A percentile compares a stretch with the other conserved stretches of the same genome.
Conservation (phyloP, 139 green algal species). For the Ettlia oleoabundans region DNA sequence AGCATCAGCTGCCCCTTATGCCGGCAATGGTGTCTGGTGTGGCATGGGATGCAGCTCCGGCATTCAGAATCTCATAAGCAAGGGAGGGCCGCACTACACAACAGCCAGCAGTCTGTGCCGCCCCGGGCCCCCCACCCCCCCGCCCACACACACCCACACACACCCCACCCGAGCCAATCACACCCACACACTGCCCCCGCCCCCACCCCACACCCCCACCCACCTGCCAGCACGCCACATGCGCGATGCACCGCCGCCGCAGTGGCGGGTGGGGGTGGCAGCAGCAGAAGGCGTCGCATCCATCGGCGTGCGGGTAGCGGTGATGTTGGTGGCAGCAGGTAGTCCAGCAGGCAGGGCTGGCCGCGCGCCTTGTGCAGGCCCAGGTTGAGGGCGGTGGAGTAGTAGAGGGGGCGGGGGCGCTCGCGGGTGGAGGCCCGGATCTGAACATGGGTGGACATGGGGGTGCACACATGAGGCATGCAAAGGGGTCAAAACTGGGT, state of each 20-base stretch:
- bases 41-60: too few species aligned
- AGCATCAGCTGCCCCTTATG: too few species aligned
- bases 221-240: slow-evolving; percentile 44
- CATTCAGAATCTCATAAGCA: too few species aligned
- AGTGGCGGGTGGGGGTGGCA: slow-evolving; percentile 56
- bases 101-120: too few species aligned
- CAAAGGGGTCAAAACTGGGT: not conserved
- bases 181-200: too few species aligned
- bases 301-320: slow-evolving; percentile 39
- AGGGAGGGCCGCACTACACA: too few species aligned
- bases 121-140: too few species aligned
- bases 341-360: slow-evolving; percentile 70
- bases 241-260: slow-evolving; percentile 35
- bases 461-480: not conserved
- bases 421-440: slow-evolving; percentile 25
- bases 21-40: too few species aligned
- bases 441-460: not conserved
- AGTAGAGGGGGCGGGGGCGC: slow-evolving; percentile 72
- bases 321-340: slow-evolving; percentile 42
- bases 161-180: too few species aligned
- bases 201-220: too few species aligned
- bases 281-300: slow-evolving; percentile 61
- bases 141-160: too few species aligned
- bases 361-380: slow-evolving; percentile 69
- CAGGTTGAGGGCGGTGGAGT: slow-evolving; percentile 76